Conservation (phyloP, 352 stramenopile genomes). For the Phytophthora melonis region DNA sequence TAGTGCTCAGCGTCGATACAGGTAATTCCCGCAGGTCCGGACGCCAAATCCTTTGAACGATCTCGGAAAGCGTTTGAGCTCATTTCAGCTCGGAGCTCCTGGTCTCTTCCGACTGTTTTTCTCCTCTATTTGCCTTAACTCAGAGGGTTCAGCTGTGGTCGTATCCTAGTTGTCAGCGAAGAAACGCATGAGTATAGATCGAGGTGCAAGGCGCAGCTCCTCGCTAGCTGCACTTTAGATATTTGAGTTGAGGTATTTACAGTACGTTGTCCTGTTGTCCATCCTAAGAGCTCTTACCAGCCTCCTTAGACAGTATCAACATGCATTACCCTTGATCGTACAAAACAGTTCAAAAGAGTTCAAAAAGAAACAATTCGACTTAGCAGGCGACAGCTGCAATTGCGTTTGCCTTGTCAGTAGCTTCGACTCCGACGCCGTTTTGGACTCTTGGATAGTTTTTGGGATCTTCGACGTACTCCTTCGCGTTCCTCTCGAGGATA, state of each 20-base stretch:
- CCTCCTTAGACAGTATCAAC: not conserved
- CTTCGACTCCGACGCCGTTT: not conserved
- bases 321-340: not conserved
- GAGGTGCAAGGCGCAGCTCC: not conserved
- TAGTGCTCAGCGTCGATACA: not conserved
- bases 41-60: not conserved
- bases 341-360: too few relatives aligned
- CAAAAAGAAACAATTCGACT: not conserved
- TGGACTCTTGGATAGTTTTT: conserved; percentile 1
- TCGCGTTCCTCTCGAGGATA: conserved; percentile 34
- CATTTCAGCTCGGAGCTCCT: not conserved
- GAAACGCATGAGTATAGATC: not conserved
- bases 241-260: not conserved
- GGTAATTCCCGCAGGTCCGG: too few relatives aligned
- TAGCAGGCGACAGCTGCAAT: conserved; percentile 21
- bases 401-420: not conserved
- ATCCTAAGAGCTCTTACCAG: too few relatives aligned
- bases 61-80: not conserved
- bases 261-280: too few relatives aligned
- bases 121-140: not conserved
- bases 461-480: conserved; percentile 17
- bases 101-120: conserved; percentile 3
- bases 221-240: not conserved
- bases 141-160: not conserved
- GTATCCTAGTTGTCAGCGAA: not conserved